Conservation (phyloP, 129 eudicot genomes). For the Flaveria robusta region DNA sequence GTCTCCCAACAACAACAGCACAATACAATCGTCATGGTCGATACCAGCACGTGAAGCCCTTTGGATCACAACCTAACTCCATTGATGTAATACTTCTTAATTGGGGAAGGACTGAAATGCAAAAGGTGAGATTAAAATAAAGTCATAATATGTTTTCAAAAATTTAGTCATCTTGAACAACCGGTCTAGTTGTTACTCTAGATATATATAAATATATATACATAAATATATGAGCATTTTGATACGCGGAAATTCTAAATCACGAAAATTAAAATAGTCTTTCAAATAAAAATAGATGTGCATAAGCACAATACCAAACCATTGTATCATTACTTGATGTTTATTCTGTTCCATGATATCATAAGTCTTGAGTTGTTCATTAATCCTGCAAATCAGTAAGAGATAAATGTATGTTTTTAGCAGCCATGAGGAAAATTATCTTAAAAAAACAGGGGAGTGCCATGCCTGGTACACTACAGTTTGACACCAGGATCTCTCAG, state of each 20-base stretch:
- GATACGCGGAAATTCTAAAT: background rate
- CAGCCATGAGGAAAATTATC: background rate
- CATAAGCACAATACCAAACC: slow-evolving; percentile 9
- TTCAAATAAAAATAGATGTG: background rate
- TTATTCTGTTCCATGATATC: slow-evolving; percentile 89
- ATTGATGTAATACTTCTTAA: slow-evolving; percentile 78
- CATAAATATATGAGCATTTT: background rate
- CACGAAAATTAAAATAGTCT: background rate
- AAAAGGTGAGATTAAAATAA: slow-evolving; percentile 25
- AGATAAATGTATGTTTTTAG: background rate
- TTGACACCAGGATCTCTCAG: slow-evolving; percentile 88
- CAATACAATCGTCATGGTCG: slow-evolving; percentile 71
- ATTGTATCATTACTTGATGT: slow-evolving; percentile 49
- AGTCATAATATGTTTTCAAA: background rate
- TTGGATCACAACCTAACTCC: slow-evolving; percentile 92
- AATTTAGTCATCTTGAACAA: background rate
- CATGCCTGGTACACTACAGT: slow-evolving; percentile 85
- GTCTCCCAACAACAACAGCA: slow-evolving; percentile 85
- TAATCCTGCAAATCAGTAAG: slow-evolving; percentile 52
- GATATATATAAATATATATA: too few relatives aligned
- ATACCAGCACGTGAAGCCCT: slow-evolving; percentile 89
- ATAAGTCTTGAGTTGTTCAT: slow-evolving; percentile 63
- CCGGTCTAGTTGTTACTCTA: background rate
- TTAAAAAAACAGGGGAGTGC: background rate
- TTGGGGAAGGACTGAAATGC: slow-evolving; percentile 81